phyloP scores from a whole-genome alignment of 345 rosid genomes.

The Pugionium dolabratum region DNA sequence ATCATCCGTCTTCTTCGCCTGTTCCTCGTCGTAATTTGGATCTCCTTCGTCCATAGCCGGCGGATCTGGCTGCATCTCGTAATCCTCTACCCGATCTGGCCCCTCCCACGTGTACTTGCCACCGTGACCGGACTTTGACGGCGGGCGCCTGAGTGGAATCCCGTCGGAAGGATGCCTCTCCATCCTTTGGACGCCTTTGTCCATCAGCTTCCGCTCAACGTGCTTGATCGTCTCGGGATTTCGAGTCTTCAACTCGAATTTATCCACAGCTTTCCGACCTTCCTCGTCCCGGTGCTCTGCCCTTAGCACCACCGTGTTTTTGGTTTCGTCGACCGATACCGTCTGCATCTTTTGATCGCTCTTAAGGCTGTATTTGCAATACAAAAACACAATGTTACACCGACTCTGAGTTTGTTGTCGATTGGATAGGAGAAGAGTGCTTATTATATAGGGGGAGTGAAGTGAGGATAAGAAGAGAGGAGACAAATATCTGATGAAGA shows the following conservation, averaged over 20 bases:
- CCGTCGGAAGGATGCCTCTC: constrained; percentile 79
- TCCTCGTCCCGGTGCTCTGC: constrained; percentile 52
- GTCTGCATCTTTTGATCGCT: background rate
- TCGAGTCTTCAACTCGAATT: constrained; percentile 46
- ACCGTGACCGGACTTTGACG: constrained; percentile 76
- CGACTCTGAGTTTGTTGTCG: too few relatives aligned
- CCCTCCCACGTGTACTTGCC: constrained; percentile 98
- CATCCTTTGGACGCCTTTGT: constrained; percentile 71
- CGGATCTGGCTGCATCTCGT: constrained; percentile 52
- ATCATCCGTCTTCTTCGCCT: constrained; percentile 39
- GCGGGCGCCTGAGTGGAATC: constrained; percentile 49
- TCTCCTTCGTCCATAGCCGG: constrained; percentile 74
- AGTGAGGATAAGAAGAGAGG: constrained; percentile 31
- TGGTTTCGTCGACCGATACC: constrained; percentile 48
- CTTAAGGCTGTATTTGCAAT: background rate
- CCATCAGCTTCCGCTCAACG: constrained; percentile 61
- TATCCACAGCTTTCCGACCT: constrained; percentile 53
- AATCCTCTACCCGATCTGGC: constrained; percentile 49
- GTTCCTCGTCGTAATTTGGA: constrained; percentile 76
- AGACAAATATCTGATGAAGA: constrained; percentile 27
- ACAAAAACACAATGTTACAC: background rate
- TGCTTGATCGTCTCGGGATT: constrained; percentile 62
- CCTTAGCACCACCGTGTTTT: constrained; percentile 50
- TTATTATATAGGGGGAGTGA: constrained; percentile 12
- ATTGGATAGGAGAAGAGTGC: background rate